Base-by-base conservation (phyloP, 2,329 filamentous ascomycete genomes). In the Penicillium italicum region DNA sequence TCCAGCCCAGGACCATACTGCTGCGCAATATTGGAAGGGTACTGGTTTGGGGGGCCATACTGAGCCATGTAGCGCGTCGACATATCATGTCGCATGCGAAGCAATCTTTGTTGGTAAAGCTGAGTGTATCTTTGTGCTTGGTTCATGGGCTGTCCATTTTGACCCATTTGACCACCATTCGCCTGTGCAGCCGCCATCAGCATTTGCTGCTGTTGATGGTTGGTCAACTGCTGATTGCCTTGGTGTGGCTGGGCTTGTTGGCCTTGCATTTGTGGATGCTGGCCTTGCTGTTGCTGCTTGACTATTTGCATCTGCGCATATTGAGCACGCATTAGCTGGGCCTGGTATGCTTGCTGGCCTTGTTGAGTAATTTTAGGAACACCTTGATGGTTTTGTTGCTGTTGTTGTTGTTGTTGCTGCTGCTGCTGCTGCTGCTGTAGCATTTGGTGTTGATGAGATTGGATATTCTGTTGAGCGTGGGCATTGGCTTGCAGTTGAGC, bases 381-480 rank as follows among this genome's bases (percentile, higher is more conserved):
- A 44, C 60, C 56, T 16, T 58, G 66, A 47, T 64, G 61, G 4
- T 40, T 47, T 48, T 63, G 62, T 33, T 65, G 60, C 14, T 60
- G 58, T 12, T 64, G 61, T 37, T 68, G 66, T 33, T 65, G 63
- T 22, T 67, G 68, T 4, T 67, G 48, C 8, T 57, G 62, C 55
- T 63, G 67, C 55, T 72, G 69, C 47, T 72, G 68, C 16, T 70
- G 70, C 31, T 71, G 66, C 31, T 71, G 66, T 30, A 75, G 62
- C 50, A 72, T 67, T 43, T 75, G 72, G 20, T 75, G 62, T 50
- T 64, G 74, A 62, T 77, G 68, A 51, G 69, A 71, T 59, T 73
- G 77, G 33, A 74, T 77, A 31, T 76, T 76, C 49, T 79, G 77
- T 55, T 77, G 77, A 26, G 75, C 76, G 48, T 77, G 76, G 50